Evolutionary conservation across 805 yeast species (phyloP).

Genomic region (Hanseniaspora meyeri): DNA sequence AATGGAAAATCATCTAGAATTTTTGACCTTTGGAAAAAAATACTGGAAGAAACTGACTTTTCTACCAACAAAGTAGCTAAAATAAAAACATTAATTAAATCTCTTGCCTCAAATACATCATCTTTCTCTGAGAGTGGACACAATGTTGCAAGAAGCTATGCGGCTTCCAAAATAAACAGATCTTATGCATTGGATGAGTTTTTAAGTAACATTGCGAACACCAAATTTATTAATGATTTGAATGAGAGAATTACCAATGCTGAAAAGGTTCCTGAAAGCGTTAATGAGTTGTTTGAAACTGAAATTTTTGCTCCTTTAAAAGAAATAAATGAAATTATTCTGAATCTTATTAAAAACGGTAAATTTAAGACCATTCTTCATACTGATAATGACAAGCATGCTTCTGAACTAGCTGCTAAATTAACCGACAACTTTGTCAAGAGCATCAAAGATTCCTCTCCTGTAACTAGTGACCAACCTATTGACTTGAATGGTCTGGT

Average conservation of each 20-base stretch:
- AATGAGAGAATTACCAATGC: conserved; percentile 33
- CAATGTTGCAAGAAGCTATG: conserved; percentile 57
- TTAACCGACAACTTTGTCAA: background rate
- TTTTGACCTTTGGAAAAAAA: conserved; percentile 53
- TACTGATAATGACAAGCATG: conserved; percentile 40
- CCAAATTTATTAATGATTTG: conserved; percentile 48
- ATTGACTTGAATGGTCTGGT: conserved; percentile 15
- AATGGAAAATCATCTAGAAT: conserved; percentile 50
- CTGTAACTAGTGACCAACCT: conserved; percentile 14
- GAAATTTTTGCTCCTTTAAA: conserved; percentile 26
- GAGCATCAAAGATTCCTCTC: background rate
- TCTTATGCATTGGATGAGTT: conserved; percentile 50
- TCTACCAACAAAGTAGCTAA: conserved; percentile 44
- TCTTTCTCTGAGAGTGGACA: conserved; percentile 82
- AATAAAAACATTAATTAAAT: conserved; percentile 57
- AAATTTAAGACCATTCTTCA: conserved; percentile 36
- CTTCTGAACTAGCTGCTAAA: conserved; percentile 16
- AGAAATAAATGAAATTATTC: conserved; percentile 36
- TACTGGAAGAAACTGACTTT: conserved; percentile 60
- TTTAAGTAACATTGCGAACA: conserved; percentile 65
- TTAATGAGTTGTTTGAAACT: conserved; percentile 51
- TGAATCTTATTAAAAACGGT: conserved; percentile 18
- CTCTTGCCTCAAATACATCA: conserved; percentile 62
- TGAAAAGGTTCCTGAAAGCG: conserved; percentile 40
- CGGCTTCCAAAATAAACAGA: conserved; percentile 51